Evolutionary conservation across 1,139 yeast genomes (phyloP), one percentile per base, ranked within the genome.

Genomic region (Lodderomyces beijingensis): DNA sequence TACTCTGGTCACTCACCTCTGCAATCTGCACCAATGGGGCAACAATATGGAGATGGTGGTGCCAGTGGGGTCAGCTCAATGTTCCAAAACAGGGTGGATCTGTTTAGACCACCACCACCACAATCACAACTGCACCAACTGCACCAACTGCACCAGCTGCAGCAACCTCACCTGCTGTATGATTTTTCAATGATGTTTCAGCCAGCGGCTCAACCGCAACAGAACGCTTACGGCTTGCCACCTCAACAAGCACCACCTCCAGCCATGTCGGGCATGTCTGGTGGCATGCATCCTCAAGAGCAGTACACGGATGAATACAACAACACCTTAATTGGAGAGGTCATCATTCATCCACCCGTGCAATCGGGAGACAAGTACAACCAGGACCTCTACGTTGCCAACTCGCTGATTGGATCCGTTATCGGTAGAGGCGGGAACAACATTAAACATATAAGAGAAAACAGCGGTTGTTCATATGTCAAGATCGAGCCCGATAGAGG

Each of bases 401-500:
- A 83, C 49, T 73, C 74, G 29, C 80, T 70, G 55, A 89, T 86
- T 31, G 96, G 96, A 0, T 77, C 86, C 24, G 82, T 87, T 14
- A 87, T 87, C 43, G 96, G 96, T 5, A 84, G 80, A 57, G 87
- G 87, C 25, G 96, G 96, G 16, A 77, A 79, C 49, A 84, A 80
- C 48, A 82, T 87, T 38, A 84, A 80, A 49, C 87, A 83, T 41
- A 80, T 87, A 30, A 74, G 94, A 44, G 82, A 79, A 42, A 68
- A 77, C 31, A 78, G 91, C 28, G 91, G 94, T 2, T 69, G 75
- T 31, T 74, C 87, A 25, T 79, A 81, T 37, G 86, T 87, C 16
- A 76, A 78, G 45, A 80, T 87, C 34, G 81, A 74, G 43, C 73
- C 74, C 2, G 74, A 68, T 46, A 62, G 54, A 42, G 66, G 66